phyloP scores from a whole-genome alignment of 2,329 filamentous ascomycete genomes.

The Scedosporium apiospermum region DNA sequence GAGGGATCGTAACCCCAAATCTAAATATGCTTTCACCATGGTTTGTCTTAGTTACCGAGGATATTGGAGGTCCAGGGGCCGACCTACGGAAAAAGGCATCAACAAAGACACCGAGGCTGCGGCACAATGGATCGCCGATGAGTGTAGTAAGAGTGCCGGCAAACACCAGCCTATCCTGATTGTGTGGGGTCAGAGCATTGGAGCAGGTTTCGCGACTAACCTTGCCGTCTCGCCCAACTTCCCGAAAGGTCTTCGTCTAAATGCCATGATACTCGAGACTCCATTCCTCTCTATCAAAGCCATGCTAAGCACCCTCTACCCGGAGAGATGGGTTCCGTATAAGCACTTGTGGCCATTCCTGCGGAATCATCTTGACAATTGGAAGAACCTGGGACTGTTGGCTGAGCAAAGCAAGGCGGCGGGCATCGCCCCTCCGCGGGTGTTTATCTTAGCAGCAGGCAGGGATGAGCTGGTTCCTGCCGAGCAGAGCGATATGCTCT shows the following conservation, averaged over 20 bases:
- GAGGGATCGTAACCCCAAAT: slow-evolving; percentile 24
- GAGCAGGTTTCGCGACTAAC: slow-evolving; percentile 60
- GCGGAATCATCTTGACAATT: slow-evolving; percentile 51
- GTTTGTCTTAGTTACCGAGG: slow-evolving; percentile 57
- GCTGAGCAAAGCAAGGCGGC: slow-evolving; percentile 19
- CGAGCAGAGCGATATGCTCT: slow-evolving; percentile 36
- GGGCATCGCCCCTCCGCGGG: slow-evolving; percentile 18
- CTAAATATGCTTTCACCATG: slow-evolving; percentile 33
- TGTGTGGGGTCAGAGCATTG: slow-evolving; percentile 72
- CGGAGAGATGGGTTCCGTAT: slow-evolving; percentile 73
- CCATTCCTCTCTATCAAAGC: slow-evolving; percentile 62
- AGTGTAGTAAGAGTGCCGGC: slow-evolving; percentile 21
- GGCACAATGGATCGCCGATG: slow-evolving; percentile 47
- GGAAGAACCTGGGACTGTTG: slow-evolving; percentile 37
- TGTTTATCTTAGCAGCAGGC: slow-evolving; percentile 46
- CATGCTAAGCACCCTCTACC: slow-evolving; percentile 66
- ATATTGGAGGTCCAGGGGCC: slow-evolving; percentile 69
- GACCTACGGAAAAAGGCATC: slow-evolving; percentile 61
- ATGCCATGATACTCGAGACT: slow-evolving; percentile 60
- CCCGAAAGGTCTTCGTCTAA: slow-evolving; percentile 15
- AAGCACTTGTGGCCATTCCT: slow-evolving; percentile 66
- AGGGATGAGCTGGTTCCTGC: slow-evolving; percentile 50
- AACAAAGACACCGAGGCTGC: slow-evolving; percentile 58
- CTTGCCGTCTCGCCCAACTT: slow-evolving; percentile 36
- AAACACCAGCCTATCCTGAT: slow-evolving; percentile 33